These are phyloP conservation scores for Arthrobotrys entomopaga DNA, from an alignment of 2,329 filamentous ascomycete species.

Conservation along the genomic window DNA sequence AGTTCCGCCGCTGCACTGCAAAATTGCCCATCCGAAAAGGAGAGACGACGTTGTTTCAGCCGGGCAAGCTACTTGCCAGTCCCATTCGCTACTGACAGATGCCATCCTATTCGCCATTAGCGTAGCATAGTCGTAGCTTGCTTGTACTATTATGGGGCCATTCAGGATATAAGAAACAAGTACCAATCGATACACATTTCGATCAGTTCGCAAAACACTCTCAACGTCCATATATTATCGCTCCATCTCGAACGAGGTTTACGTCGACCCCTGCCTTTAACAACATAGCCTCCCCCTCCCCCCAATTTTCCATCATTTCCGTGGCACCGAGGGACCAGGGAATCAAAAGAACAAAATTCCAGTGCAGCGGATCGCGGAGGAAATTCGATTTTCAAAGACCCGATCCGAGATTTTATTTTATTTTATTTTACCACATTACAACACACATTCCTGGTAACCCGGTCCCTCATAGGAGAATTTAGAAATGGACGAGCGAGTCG, in stretches of 20 bases:
- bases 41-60: slow-evolving; percentile 55
- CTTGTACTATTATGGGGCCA: no score
- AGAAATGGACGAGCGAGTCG: slow-evolving; percentile 54
- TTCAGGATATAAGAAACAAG: no score
- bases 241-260: neutral
- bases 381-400: neutral
- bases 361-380: no score
- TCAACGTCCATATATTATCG: no score
- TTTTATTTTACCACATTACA: slow-evolving; percentile 49
- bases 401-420: neutral
- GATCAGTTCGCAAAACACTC: no score
- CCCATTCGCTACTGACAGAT: neutral
- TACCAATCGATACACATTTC: no score
- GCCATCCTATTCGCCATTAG: no score
- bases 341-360: neutral
- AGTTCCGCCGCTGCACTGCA: slow-evolving; percentile 12
- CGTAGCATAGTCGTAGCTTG: no score
- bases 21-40: slow-evolving; percentile 52
- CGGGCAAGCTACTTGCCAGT: slow-evolving; percentile 12
- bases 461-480: neutral
- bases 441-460: slow-evolving; percentile 11
- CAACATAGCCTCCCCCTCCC: slow-evolving; percentile 3
- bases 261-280: neutral
- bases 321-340: neutral
- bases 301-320: neutral